Evolutionary conservation across 2,329 filamentous ascomycete species (phyloP), one percentile per base, ranked within the genome.

Genomic region (Fusarium ramigenum): DNA sequence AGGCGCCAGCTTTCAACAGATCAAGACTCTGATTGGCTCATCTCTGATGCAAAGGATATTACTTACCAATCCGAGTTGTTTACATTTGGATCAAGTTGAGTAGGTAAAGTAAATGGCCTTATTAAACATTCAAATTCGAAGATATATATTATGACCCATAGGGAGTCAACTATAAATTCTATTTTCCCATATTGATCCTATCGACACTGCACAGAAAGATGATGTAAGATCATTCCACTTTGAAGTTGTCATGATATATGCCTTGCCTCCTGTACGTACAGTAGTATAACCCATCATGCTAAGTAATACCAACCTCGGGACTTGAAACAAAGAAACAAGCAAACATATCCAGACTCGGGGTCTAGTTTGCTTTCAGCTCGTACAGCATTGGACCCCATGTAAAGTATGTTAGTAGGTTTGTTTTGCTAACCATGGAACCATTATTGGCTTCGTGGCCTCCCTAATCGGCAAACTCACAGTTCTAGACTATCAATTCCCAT

Each of bases 1-100:
- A 75, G 72, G 75, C 75, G 57, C 75, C 75, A 77, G 66, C 69
- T 77, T 69, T 70, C 74, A 63, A 66, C 42, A 65, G 58, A 49
- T 15, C 23, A 49, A 57, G 36, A 21, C 56, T 64, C n/a, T 75
- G 73, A 77, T 77, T 77, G 75, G 75, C 25, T 43, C 32, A 58
- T 28, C 25, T n/a, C 30, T 37, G 6, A 49, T 61, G 23, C 60
- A 37, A 34, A 21, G 36, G 39, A 37, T 58, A 60, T 60, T 15
- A 23, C 37, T 36, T 58, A 63, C 34, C 19, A 54, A 37, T 5
- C 30, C 23, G 28, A 34, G 53, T 32, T 32, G 16, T 42, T 44
- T 16, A 44, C 36, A 8, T 30, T 10, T 30, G 9, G 30, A 30
- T 30, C 30, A 30, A 30, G 30, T 30, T 30, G 30, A 28, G 7